Base-by-base conservation (phyloP, 2,329 filamentous ascomycete species). In the Cordyceps cicadae region DNA sequence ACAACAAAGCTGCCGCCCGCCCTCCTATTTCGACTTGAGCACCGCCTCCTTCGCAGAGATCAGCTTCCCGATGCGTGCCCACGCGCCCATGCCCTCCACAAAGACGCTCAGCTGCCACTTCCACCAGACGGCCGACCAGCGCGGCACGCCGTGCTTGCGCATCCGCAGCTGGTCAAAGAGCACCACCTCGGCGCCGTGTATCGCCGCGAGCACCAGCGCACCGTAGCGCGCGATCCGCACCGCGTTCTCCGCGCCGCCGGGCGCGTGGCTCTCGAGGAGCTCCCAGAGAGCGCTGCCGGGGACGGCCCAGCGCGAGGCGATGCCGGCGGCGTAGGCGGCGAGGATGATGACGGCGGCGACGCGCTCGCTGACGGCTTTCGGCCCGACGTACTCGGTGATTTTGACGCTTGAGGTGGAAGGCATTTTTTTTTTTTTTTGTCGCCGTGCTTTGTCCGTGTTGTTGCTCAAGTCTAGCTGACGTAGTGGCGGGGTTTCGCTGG, bases 161-260 rank as follows among this genome's bases (percentile, higher is more conserved):
- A 62, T 41, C 14, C 60, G 60, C 34, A 59, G 55, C 41, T 46
- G 60, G 50, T 59, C 60, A 41, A 62, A 62, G n/a, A 55, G 21
- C 29, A 59, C 8, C 43, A 26, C 43, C 55, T 62, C 60, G 50
- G 29, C 7, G 9, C 37, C 54, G 49, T 62, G 60, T 11, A 24
- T 17, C 5, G 26, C 50, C 41, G 55, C 55, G 3, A 59, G 43
- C 15, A n/a, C 15, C 6, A 32, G n/a, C 1, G 48, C 49, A n/a
- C 43, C 24, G 26, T 32, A n/a, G n/a, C 32, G 49, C 41, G 19
- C 32, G 32, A 54, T n/a, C 60, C 60, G 55, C 21, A 59, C 41
- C 3, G 50, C 48, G 19, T 21, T 21, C 8, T 39, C 50, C 19
- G 60, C 41, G 37, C 49, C 60, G 37, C 51, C 60, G 32, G 60